These are phyloP conservation scores for Tuber borchii DNA, from an alignment of 495 filamentous ascomycete species.

Conservation along the genomic window DNA sequence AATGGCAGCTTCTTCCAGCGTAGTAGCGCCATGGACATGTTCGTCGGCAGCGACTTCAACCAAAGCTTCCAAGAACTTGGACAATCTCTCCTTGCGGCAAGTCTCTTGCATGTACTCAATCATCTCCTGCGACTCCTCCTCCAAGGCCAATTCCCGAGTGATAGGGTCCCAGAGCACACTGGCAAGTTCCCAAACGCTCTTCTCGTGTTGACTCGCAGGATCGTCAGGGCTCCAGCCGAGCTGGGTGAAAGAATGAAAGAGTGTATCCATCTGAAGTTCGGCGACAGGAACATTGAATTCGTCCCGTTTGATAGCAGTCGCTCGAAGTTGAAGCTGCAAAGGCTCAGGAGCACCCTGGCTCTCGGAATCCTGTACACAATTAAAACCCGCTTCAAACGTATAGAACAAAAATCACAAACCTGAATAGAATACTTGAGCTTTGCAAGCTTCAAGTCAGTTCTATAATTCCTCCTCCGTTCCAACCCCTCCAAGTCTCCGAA, in stretches of 20 bases:
- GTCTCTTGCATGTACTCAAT: constrained; percentile 38
- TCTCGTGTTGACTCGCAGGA: constrained; percentile 49
- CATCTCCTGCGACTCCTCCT: constrained; percentile 43
- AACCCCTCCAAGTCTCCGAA: constrained; percentile 40
- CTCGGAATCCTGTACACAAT: constrained; percentile 19
- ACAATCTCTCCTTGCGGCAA: constrained; percentile 50
- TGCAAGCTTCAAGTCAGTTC: constrained; percentile 28
- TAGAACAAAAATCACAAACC: constrained; percentile 17
- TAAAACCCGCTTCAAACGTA: constrained; percentile 24
- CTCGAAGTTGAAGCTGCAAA: constrained; percentile 46
- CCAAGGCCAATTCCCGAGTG: constrained; percentile 48
- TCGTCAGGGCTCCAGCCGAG: constrained; percentile 32
- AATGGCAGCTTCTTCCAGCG: constrained; percentile 75
- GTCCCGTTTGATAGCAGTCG: constrained; percentile 43
- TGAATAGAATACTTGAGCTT: constrained; percentile 31
- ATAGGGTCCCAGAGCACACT: constrained; percentile 78
- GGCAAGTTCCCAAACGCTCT: constrained; percentile 67
- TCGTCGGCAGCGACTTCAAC: constrained; percentile 54
- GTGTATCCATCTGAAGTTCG: constrained; percentile 26
- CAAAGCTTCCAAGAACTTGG: constrained; percentile 56
- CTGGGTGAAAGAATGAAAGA: constrained; percentile 33
- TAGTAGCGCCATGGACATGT: constrained; percentile 49
- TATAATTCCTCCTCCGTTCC: constrained; percentile 24
- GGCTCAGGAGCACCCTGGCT: constrained; percentile 41
- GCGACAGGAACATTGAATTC: constrained; percentile 50